phyloP scores from a whole-genome alignment of 176 grass and related monocot genomes.

The Oryza coarctata region DNA sequence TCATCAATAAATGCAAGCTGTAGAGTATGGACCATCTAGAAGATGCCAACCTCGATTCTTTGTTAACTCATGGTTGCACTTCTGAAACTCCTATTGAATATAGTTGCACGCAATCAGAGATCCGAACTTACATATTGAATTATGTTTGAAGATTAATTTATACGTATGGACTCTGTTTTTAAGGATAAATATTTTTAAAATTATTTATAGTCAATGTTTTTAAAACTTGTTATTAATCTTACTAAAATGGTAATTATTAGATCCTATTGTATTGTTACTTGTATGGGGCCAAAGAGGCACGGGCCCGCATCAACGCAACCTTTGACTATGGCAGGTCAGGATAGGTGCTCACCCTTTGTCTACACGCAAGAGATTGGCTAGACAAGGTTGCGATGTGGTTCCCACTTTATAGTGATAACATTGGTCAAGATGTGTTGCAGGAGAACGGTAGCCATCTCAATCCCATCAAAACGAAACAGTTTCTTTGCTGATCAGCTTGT shows the following conservation, averaged over 20 bases:
- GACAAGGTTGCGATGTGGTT: neutral
- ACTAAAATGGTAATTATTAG: too few species aligned
- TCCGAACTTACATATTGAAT: too few species aligned
- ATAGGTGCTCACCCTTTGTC: neutral
- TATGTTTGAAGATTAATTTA: too few species aligned
- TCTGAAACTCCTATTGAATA: neutral
- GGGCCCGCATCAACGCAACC: neutral
- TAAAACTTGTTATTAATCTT: too few species aligned
- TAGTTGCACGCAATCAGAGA: neutral
- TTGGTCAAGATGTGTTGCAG: neutral
- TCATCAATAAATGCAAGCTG: conserved; percentile 14
- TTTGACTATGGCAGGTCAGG: neutral
- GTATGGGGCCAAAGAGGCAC: neutral
- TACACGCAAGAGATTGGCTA: neutral
- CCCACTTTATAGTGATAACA: neutral
- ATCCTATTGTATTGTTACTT: neutral
- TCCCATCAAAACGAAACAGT: neutral
- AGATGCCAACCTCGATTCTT: conserved; percentile 13
- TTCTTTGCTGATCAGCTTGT: neutral
- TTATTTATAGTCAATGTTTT: too few species aligned
- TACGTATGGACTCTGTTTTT: too few species aligned
- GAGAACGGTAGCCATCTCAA: neutral
- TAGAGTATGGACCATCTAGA: conserved; percentile 27
- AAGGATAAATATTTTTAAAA: too few species aligned
- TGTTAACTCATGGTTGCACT: neutral